Base-by-base conservation (phyloP, 129 eudicot genomes). In the Chrysanthemum lavandulifolium region DNA sequence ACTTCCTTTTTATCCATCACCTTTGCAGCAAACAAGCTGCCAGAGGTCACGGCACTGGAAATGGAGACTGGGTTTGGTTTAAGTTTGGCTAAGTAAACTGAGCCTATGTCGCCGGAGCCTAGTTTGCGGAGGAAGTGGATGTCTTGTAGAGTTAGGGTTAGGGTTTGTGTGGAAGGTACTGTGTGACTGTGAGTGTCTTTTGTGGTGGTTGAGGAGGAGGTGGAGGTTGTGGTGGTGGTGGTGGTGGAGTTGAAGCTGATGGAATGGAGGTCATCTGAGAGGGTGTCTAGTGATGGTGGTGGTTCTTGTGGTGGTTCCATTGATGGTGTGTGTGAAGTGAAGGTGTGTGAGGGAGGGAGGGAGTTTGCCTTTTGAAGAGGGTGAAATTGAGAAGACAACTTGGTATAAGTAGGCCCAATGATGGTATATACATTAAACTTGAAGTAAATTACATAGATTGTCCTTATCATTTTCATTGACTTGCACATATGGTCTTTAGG, bases 21-120 rank as follows among this genome's bases (percentile, higher is more conserved):
- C 67, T 92, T 92, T 1, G 86, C 98, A 13, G 98, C 98, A 71
- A 92, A 89, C 0, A 87, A 10, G 55, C 18, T 50, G 55, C 72
- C 7, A 55, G 54, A 14, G 54, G 51, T 25, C 45, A 72, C 1
- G 73, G 66, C n/a, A 67, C 19, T 11, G 74, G 33, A 3, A 83
- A 3, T 16, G 79, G 19, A 15, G 84, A 48, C 12, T 40, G 47
- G 47, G 47, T 40, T 40, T 40, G 55, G 66, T 61, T 89, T 92
- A 29, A 92, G 81, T 54, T 87, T 86, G 0, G 95, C 88, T 1
- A 92, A 73, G 95, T 81, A 92, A 25, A 92, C 98, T 13, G 95
- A 83, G 53, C 98, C 96, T 66, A 92, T 92, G 80, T 92, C 98
- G 9, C 98, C 98, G 78, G 98, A 73, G 76, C 98, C 98, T 60